Conservation (phyloP, 352 stramenopile species). For the Globisporangium iwayamae region DNA sequence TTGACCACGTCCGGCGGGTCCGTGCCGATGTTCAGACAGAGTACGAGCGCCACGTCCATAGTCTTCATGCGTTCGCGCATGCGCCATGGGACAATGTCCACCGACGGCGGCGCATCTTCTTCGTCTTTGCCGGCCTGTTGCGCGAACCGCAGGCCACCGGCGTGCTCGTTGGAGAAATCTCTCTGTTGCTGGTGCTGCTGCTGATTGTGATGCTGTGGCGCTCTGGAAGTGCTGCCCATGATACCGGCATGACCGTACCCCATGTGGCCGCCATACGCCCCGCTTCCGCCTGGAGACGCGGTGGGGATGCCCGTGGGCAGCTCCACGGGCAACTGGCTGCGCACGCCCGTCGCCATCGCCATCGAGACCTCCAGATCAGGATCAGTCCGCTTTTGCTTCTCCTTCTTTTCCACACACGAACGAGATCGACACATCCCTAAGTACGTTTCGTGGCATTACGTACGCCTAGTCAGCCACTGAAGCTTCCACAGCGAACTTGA, state of each 20-base stretch:
- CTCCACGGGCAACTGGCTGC: slow-evolving; percentile 14
- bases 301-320: slow-evolving; percentile 5
- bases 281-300: slow-evolving; percentile 1
- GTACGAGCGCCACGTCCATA: slow-evolving; percentile 93
- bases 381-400: not conserved
- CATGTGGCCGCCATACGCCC: slow-evolving; percentile 2
- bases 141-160: slow-evolving; percentile 65
- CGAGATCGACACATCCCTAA: not conserved
- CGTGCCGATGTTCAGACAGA: slow-evolving; percentile 98
- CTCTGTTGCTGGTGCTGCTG: not conserved
- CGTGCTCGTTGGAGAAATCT: slow-evolving; percentile 19
- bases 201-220: not conserved
- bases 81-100: slow-evolving; percentile 75
- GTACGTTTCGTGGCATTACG: not conserved
- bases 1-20: slow-evolving; percentile 98
- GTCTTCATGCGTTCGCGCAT: slow-evolving; percentile 89
- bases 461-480: not conserved
- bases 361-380: not conserved
- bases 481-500: not conserved
- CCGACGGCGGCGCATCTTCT: slow-evolving; percentile 17
- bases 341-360: slow-evolving; percentile 10
- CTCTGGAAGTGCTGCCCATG: not conserved
- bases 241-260: slow-evolving; percentile 5
- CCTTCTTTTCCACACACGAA: not conserved
- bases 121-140: slow-evolving; percentile 35